A percentile compares a stretch with the other conserved stretches of the same genome.
These are phyloP conservation scores for Tricholoma flavovirens DNA, from an alignment of 768 basidiomycete species.

Conservation along the genomic window DNA sequence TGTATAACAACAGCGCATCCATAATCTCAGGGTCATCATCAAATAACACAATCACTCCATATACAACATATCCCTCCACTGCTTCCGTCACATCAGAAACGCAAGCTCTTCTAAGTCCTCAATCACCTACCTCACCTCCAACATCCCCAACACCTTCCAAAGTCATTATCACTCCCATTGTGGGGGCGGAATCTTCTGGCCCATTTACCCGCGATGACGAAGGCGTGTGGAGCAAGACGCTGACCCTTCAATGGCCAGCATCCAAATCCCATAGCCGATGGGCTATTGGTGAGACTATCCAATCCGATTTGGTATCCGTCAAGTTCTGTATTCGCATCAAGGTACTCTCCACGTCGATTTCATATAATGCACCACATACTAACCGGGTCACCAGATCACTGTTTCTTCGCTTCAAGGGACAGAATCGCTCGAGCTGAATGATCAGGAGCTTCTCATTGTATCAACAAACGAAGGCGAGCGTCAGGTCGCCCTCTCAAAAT, in stretches of 20 bases:
- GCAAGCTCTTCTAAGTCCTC: slow-evolving; percentile 22
- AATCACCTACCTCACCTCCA: slow-evolving; percentile 15
- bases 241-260: slow-evolving; percentile 70
- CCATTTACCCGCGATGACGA: slow-evolving; percentile 49
- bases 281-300: slow-evolving; percentile 75
- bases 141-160: slow-evolving; percentile 28
- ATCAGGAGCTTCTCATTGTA: slow-evolving; percentile 61
- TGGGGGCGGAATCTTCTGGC: slow-evolving; percentile 54
- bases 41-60: slow-evolving; percentile 37
- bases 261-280: slow-evolving; percentile 65
- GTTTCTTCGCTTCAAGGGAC: slow-evolving; percentile 53
- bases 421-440: slow-evolving; percentile 65
- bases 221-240: slow-evolving; percentile 57
- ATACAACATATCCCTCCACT: slow-evolving; percentile 28
- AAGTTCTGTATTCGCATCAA: slow-evolving; percentile 69
- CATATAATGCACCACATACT: slow-evolving; percentile 6
- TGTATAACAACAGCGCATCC: slow-evolving; percentile 14
- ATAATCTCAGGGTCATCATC: slow-evolving; percentile 27
- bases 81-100: slow-evolving; percentile 24
- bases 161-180: slow-evolving; percentile 46
- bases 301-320: slow-evolving; percentile 56
- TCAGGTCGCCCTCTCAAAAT: slow-evolving; percentile 55
- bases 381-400: slow-evolving; percentile 31
- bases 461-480: slow-evolving; percentile 68
- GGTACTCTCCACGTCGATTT: slow-evolving; percentile 31